These are phyloP conservation scores for Austroboletus festivus DNA, from an alignment of 768 basidiomycete species.

Conservation along the genomic window DNA sequence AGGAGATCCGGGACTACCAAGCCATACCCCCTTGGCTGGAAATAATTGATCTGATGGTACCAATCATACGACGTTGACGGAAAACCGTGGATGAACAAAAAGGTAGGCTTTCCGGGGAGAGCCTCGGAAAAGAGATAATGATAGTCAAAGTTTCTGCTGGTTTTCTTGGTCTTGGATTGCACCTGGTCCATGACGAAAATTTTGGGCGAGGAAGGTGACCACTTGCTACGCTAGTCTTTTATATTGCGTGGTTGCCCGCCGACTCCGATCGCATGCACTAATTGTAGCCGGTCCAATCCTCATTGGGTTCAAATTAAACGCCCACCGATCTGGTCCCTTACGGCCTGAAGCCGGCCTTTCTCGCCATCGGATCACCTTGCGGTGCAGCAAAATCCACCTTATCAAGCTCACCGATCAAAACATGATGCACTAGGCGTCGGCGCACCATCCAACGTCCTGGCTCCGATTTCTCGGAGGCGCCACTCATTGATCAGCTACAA, in stretches of 20 bases:
- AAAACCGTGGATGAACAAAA: constrained; percentile 46
- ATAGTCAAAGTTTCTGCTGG: constrained; percentile 34
- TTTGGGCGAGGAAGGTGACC: too few species aligned
- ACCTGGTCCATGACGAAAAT: constrained; percentile 25
- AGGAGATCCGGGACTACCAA: constrained; percentile 47
- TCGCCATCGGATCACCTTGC: neutral
- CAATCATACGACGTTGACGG: constrained; percentile 43
- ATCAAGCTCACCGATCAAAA: too few species aligned
- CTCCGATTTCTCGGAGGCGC: too few species aligned
- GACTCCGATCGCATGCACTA: too few species aligned
- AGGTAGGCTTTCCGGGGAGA: constrained; percentile 31
- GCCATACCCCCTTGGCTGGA: constrained; percentile 40
- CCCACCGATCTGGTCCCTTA: constrained; percentile 18
- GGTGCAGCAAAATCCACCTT: too few species aligned
- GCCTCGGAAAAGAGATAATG: constrained; percentile 33
- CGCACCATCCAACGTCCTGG: too few species aligned
- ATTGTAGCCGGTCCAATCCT: too few species aligned
- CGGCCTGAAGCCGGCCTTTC: constrained; percentile 4
- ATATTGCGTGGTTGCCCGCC: constrained; percentile 1
- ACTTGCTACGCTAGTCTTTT: too few species aligned
- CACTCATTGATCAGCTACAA: too few species aligned
- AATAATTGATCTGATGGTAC: constrained; percentile 38
- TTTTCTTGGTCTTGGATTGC: constrained; percentile 33
- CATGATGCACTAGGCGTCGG: too few species aligned
- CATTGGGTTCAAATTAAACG: constrained; percentile 15